These are phyloP conservation scores for Poterioochromonas sp. DNA, from an alignment of 352 stramenopile species.

Conservation along the genomic window DNA sequence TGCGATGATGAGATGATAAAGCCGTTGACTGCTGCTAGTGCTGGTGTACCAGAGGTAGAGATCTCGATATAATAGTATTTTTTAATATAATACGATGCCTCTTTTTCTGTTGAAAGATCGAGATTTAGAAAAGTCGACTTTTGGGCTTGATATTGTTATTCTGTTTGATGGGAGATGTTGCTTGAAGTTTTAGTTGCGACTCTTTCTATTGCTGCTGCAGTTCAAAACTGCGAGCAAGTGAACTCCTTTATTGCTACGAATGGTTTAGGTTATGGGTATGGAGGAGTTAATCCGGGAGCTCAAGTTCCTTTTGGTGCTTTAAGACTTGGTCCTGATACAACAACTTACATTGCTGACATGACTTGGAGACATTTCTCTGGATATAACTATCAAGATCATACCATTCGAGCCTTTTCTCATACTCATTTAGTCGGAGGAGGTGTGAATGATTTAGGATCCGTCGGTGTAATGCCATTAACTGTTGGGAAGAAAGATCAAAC, in stretches of 20 bases:
- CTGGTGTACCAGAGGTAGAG: too few species aligned
- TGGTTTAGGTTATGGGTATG: conserved; percentile 3
- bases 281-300: background rate
- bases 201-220: too few species aligned
- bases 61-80: too few species aligned
- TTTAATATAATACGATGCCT: too few species aligned
- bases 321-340: conserved; percentile 11
- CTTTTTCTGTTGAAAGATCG: too few species aligned
- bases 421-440: conserved; percentile 9
- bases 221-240: background rate
- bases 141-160: too few species aligned
- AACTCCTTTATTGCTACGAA: background rate
- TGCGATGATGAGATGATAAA: too few species aligned
- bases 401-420: conserved; percentile 26
- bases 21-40: too few species aligned
- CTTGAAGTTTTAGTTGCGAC: too few species aligned
- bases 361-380: conserved; percentile 4
- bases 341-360: background rate
- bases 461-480: conserved; percentile 25
- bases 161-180: too few species aligned
- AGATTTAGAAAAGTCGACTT: too few species aligned
- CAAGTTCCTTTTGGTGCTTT: background rate
- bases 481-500: too few species aligned
- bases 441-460: conserved; percentile 3
- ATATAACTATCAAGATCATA: conserved; percentile 23